Percentiles rank a stretch among this genome's conserved stretches.
These are phyloP conservation scores for Aspergillus floridensis DNA, from an alignment of 2,329 filamentous ascomycete genomes.

Conservation along the genomic window DNA sequence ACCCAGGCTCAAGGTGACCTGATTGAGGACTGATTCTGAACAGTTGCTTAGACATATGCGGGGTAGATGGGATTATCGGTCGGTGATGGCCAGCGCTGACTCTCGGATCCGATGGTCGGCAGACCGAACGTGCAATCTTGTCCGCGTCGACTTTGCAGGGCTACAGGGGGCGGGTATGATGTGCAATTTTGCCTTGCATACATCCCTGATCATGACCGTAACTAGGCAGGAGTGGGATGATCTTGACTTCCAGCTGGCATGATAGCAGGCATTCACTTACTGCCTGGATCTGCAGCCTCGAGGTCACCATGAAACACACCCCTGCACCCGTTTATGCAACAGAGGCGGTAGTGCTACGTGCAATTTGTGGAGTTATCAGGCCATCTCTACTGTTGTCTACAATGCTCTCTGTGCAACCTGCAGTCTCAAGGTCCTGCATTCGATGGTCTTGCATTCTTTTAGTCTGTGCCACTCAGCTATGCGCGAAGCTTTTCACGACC, in stretches of 20 bases:
- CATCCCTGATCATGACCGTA: not conserved
- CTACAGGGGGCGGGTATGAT: not conserved
- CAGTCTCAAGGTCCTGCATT: not conserved
- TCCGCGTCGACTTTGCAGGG: not conserved
- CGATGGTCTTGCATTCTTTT: not conserved
- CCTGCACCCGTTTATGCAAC: not conserved
- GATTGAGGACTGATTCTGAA: constrained; percentile 35
- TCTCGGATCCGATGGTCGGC: not conserved
- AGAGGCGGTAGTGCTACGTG: not conserved
- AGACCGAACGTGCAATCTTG: not conserved
- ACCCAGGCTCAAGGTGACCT: constrained; percentile 58
- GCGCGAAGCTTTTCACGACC: not conserved
- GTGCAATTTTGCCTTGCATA: not conserved
- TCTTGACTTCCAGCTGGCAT: not conserved
- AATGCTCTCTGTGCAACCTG: constrained; percentile 1
- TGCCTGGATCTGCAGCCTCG: not conserved
- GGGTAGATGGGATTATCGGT: not conserved
- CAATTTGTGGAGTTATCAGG: not conserved
- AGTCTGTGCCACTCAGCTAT: not conserved
- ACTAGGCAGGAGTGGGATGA: not conserved
- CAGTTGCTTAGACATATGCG: not conserved
- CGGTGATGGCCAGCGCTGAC: not conserved
- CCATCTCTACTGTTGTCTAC: not conserved
- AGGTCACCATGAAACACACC: not conserved
- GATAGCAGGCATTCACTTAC: not conserved